Conservation (phyloP, 805 yeast genomes). For the Saccharomyces eubayanus region DNA sequence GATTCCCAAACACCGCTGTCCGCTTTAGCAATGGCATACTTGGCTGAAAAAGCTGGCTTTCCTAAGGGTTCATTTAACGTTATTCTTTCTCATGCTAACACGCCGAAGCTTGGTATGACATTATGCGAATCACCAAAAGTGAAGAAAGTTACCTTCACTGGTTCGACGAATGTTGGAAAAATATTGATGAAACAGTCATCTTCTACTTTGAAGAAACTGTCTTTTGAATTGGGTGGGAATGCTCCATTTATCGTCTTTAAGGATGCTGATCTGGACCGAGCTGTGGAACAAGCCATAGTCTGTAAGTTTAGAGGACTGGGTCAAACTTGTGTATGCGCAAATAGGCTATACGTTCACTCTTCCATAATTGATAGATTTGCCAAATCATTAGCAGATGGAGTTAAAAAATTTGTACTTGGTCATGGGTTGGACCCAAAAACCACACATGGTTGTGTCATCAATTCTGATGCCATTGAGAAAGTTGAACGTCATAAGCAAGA, state of each 20-base stretch:
- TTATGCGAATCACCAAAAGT: conserved; percentile 42
- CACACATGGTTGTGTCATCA: conserved; percentile 53
- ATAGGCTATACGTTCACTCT: conserved; percentile 49
- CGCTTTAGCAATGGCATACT: conserved; percentile 47
- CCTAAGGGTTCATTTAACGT: conserved; percentile 52
- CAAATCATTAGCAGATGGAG: conserved; percentile 37
- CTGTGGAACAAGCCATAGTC: conserved; percentile 44
- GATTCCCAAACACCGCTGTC: conserved; percentile 55
- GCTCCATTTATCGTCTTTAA: conserved; percentile 56
- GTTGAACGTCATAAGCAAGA: conserved; percentile 47
- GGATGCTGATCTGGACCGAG: conserved; percentile 50
- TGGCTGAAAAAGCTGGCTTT: conserved; percentile 52
- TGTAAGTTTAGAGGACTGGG: conserved; percentile 56
- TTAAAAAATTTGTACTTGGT: conserved; percentile 43
- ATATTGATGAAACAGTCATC: conserved; percentile 50
- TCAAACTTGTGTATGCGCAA: conserved; percentile 60
- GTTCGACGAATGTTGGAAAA: conserved; percentile 57
- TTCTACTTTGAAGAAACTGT: conserved; percentile 49
- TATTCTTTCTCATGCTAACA: conserved; percentile 40
- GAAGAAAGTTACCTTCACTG: conserved; percentile 55
- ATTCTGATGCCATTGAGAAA: conserved; percentile 42
- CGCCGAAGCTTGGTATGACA: conserved; percentile 46
- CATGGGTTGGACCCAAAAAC: conserved; percentile 44
- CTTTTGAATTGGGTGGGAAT: conserved; percentile 61
- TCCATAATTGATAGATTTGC: conserved; percentile 43